Conservation (phyloP, 2,329 filamentous ascomycete species). For the Cladosporium velox region DNA sequence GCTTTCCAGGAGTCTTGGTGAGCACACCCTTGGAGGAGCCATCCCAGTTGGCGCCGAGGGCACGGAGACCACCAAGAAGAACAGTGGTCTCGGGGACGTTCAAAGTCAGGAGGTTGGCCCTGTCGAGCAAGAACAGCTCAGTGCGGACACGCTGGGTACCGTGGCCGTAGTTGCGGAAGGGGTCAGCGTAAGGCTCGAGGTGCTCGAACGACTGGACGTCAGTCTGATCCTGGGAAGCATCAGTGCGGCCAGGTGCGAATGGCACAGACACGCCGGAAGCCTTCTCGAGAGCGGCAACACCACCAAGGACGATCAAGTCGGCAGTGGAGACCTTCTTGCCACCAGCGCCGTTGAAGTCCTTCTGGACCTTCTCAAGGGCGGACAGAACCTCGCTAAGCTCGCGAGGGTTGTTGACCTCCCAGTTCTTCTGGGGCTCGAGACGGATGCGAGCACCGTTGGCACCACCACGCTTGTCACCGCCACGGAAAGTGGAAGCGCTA, state of each 20-base stretch:
- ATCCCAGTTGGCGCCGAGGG: conserved; percentile 70
- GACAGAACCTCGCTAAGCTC: conserved; percentile 64
- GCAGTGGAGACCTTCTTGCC: conserved; percentile 76
- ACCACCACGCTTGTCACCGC: conserved; percentile 77
- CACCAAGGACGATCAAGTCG: conserved; percentile 76
- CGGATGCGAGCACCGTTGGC: conserved; percentile 79
- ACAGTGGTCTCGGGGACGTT: conserved; percentile 71
- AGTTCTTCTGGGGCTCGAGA: conserved; percentile 69
- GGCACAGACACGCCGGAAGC: conserved; percentile 66
- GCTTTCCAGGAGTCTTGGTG: conserved; percentile 65
- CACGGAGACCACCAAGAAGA: conserved; percentile 71
- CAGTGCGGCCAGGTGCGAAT: conserved; percentile 71
- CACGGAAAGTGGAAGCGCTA: conserved; percentile 71
- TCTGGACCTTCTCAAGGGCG: conserved; percentile 65
- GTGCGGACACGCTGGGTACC: conserved; percentile 61
- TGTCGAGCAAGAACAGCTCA: conserved; percentile 72
- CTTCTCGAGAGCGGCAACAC: conserved; percentile 71
- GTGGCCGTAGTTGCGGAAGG: conserved; percentile 77
- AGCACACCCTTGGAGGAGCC: conserved; percentile 68
- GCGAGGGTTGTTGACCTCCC: conserved; percentile 70
- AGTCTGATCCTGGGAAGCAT: conserved; percentile 72
- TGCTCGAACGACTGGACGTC: conserved; percentile 64
- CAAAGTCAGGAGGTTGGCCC: conserved; percentile 69
- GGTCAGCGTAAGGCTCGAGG: conserved; percentile 70
- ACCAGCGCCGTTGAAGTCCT: conserved; percentile 61